Percentiles rank a stretch among this genome's conserved stretches.
These are phyloP conservation scores for Lipomyces mesembrius DNA, from an alignment of 805 yeast species.

Conservation along the genomic window DNA sequence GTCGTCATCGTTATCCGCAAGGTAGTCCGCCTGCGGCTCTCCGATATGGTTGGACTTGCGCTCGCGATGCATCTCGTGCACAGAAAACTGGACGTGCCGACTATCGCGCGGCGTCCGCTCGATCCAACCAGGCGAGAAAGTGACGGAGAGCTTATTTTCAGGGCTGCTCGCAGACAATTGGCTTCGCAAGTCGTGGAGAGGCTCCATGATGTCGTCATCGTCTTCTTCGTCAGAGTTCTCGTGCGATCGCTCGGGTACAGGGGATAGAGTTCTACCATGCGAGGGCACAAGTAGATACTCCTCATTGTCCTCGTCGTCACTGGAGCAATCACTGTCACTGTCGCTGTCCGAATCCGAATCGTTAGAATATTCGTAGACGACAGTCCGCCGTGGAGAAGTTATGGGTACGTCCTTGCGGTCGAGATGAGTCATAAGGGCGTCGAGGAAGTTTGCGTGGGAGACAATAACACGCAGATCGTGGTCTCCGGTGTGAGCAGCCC, in stretches of 20 bases:
- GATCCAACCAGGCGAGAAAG: not conserved
- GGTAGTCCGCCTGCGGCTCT: not conserved
- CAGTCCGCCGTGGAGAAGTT: conserved; percentile 21
- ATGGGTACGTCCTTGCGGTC: conserved; percentile 34
- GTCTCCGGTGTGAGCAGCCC: conserved; percentile 63
- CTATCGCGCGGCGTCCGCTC: conserved; percentile 4
- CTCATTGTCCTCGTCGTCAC: conserved; percentile 42
- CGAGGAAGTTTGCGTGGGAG: conserved; percentile 73
- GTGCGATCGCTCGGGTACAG: conserved; percentile 41
- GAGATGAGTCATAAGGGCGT: conserved; percentile 59
- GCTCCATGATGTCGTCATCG: conserved; percentile 17
- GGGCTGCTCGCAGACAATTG: conserved; percentile 1
- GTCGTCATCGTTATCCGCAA: conserved; percentile 2
- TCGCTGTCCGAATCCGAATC: conserved; percentile 46
- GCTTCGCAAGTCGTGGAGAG: conserved; percentile 14
- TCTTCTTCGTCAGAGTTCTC: conserved; percentile 40
- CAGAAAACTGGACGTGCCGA: not conserved
- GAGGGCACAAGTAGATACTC: conserved; percentile 27
- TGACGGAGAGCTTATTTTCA: not conserved
- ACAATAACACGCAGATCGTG: conserved; percentile 63
- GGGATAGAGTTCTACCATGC: conserved; percentile 44
- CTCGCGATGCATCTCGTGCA: conserved; percentile 4
- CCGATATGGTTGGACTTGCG: not conserved
- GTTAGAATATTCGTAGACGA: conserved; percentile 30
- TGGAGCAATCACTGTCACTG: conserved; percentile 25